These are phyloP conservation scores for Ormosia emarginata DNA, from an alignment of 306 rosid species.

Conservation along the genomic window DNA sequence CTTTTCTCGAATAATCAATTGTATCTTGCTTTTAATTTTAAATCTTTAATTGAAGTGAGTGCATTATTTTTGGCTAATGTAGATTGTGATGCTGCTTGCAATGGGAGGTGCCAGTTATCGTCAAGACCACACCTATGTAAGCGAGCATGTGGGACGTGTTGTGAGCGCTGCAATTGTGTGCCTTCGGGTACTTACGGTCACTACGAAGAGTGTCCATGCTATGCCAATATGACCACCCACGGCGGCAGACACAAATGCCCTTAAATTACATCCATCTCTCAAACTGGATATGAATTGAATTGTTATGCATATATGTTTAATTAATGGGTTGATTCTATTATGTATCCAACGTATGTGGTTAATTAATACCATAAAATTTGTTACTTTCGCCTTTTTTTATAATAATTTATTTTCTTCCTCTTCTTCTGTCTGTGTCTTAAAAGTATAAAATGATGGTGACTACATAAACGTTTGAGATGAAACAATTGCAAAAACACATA, in stretches of 20 bases:
- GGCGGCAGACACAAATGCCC: conserved; percentile 56
- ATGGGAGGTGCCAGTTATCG: conserved; percentile 34
- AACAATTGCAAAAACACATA: background rate
- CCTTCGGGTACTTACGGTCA: conserved; percentile 55
- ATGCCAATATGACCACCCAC: conserved; percentile 47
- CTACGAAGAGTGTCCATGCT: conserved; percentile 47
- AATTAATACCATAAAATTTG: background rate
- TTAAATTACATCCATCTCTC: background rate
- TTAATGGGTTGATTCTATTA: background rate
- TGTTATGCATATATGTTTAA: background rate
- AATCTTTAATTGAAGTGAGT: background rate
- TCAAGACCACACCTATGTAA: conserved; percentile 46
- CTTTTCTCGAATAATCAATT: background rate
- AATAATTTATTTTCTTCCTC: too few relatives aligned
- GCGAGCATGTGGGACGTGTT: conserved; percentile 50
- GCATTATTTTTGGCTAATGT: background rate
- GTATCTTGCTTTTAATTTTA: background rate
- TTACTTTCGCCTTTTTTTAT: background rate
- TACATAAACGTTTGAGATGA: background rate
- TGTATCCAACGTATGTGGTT: background rate
- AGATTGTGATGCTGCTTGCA: conserved; percentile 44
- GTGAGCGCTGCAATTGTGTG: conserved; percentile 44
- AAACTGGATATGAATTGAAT: background rate
- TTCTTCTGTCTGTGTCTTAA: too few relatives aligned
- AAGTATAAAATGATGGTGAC: too few relatives aligned